Evolutionary conservation across 2,329 filamentous ascomycete species (phyloP).

Genomic region (Penicillium sp.): DNA sequence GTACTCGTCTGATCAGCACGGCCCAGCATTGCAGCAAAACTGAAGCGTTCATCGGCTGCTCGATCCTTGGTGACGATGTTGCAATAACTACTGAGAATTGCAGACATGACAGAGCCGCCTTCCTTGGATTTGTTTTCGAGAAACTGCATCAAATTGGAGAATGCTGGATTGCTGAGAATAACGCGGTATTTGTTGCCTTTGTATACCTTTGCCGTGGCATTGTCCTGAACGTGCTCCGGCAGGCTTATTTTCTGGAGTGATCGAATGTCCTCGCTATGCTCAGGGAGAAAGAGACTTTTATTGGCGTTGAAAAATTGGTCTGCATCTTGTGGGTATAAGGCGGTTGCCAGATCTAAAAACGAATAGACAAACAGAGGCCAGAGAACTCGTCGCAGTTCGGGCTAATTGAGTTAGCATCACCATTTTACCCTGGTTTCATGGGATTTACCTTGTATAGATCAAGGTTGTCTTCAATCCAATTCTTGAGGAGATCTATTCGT

Average conservation of each 20-base stretch:
- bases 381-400: conserved; percentile 79
- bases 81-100: conserved; percentile 62
- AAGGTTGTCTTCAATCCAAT: conserved; percentile 87
- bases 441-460: conserved; percentile 80
- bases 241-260: conserved; percentile 69
- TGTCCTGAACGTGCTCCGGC: conserved; percentile 73
- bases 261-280: conserved; percentile 77
- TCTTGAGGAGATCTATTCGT: conserved; percentile 59
- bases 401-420: conserved; percentile 45
- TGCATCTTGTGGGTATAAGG: conserved; percentile 68
- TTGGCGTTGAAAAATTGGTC: conserved; percentile 69
- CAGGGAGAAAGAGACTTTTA: conserved; percentile 65
- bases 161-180: conserved; percentile 80
- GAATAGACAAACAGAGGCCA: conserved; percentile 97
- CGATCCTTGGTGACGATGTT: conserved; percentile 59
- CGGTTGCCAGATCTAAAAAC: conserved; percentile 72
- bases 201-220: conserved; percentile 75
- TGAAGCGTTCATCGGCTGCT: conserved; percentile 54
- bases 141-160: conserved; percentile 78
- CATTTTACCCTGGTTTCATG: not conserved
- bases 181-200: conserved; percentile 82
- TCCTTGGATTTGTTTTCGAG: conserved; percentile 80
- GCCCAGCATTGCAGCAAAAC: conserved; percentile 57
- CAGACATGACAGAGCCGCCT: conserved; percentile 73
- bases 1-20: conserved; percentile 52